These are phyloP conservation scores for Barnettozyma vustinii DNA, from an alignment of 805 yeast genomes.

Conservation along the genomic window DNA sequence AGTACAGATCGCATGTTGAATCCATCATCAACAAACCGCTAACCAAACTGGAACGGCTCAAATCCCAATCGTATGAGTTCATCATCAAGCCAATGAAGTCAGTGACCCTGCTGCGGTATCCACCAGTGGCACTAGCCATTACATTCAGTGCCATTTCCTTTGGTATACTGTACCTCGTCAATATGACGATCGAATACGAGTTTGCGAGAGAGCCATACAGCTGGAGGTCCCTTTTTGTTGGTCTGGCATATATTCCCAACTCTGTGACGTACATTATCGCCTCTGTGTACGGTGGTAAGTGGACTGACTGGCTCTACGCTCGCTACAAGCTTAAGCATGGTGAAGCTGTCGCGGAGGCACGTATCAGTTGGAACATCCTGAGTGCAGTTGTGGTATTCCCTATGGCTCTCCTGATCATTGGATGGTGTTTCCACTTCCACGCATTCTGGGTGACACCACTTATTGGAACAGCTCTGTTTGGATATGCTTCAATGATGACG, in stretches of 20 bases:
- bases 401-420: constrained; percentile 63
- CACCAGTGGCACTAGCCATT: constrained; percentile 68
- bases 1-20: constrained; percentile 22
- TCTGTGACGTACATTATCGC: constrained; percentile 73
- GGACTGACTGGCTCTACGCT: constrained; percentile 61
- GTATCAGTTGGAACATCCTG: constrained; percentile 70
- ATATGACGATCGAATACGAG: constrained; percentile 62
- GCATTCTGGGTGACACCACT: constrained; percentile 75
- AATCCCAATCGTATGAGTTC: constrained; percentile 38
- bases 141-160: constrained; percentile 67
- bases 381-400: constrained; percentile 60
- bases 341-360: constrained; percentile 64
- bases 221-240: constrained; percentile 59
- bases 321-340: constrained; percentile 58
- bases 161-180: constrained; percentile 64
- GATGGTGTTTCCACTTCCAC: constrained; percentile 71
- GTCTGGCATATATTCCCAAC: constrained; percentile 78
- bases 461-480: constrained; percentile 76
- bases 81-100: constrained; percentile 57
- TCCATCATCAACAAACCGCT: constrained; percentile 19
- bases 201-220: constrained; percentile 65
- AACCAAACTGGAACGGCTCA: constrained; percentile 22
- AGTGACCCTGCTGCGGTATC: constrained; percentile 54
- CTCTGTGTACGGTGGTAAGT: constrained; percentile 73
- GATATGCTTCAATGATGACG: constrained; percentile 78